Percentiles rank a stretch among this genome's conserved stretches.
Conservation (phyloP, 371 early-diverging fungal genomes). For the Saksenaea vasiformis region DNA sequence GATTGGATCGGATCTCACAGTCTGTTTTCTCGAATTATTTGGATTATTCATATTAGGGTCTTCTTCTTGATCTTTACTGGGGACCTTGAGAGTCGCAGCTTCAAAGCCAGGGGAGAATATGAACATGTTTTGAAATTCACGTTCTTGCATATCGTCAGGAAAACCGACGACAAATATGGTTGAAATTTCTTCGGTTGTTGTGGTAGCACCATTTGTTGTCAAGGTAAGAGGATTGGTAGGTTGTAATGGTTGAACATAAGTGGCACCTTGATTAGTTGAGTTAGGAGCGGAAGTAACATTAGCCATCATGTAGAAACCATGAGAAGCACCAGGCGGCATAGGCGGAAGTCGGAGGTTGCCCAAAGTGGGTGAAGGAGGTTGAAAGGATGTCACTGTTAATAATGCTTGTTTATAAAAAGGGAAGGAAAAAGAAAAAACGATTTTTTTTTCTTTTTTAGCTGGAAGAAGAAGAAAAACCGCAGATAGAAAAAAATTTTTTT, state of each 20-base stretch:
- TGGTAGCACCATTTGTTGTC: neutral
- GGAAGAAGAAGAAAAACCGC: neutral
- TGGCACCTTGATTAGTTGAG: neutral
- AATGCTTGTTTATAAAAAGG: neutral
- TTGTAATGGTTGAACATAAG: neutral
- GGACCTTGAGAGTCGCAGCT: constrained; percentile 86
- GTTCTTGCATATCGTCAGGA: constrained; percentile 93
- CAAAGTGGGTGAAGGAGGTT: constrained; percentile 7
- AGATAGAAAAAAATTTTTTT: neutral
- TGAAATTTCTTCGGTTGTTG: constrained; percentile 64
- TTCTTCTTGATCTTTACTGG: constrained; percentile 59
- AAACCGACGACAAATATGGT: constrained; percentile 97
- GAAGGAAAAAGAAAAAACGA: neutral
- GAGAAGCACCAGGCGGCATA: constrained; percentile 3
- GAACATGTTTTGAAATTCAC: constrained; percentile 97
- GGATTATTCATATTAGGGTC: constrained; percentile 23
- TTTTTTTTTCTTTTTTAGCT: neutral
- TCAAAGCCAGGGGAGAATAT: constrained; percentile 93
- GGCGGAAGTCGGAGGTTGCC: constrained; percentile 9
- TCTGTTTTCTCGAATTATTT: constrained; percentile 21
- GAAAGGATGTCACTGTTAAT: constrained; percentile 10
- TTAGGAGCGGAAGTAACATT: constrained; percentile 2
- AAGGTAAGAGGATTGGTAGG: neutral
- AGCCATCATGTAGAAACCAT: constrained; percentile 15
- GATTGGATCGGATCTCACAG: constrained; percentile 15